Evolutionary conservation across 768 basidiomycete genomes (phyloP).

Genomic region (Tephrocybe sp.): DNA sequence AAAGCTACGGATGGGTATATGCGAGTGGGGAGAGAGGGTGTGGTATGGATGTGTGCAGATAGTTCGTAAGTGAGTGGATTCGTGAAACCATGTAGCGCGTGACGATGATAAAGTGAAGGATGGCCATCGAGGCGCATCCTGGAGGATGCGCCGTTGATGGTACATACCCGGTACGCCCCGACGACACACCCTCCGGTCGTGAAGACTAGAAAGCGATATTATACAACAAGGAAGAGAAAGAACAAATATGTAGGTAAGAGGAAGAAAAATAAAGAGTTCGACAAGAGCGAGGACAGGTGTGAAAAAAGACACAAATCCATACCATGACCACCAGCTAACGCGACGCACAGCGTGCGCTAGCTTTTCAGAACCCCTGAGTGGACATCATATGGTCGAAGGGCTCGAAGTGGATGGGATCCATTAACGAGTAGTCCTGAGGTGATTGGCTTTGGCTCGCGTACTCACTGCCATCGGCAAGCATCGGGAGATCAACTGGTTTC

Average conservation of each 20-base stretch:
- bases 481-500: slow-evolving; percentile 27
- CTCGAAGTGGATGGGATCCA: slow-evolving; percentile 25
- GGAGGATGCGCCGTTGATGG: slow-evolving; percentile 25
- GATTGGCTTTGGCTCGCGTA: slow-evolving; percentile 23
- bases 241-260: neutral
- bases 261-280: neutral
- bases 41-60: slow-evolving; percentile 12
- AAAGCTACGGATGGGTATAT: slow-evolving; percentile 6
- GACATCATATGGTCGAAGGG: slow-evolving; percentile 44
- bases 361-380: slow-evolving; percentile 22
- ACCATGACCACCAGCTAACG: slow-evolving; percentile 26
- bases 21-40: neutral
- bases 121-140: slow-evolving; percentile 39
- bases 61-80: no score
- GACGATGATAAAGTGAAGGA: slow-evolving; percentile 18
- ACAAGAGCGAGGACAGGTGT: slow-evolving; percentile 9
- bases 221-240: slow-evolving; percentile 24
- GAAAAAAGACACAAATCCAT: slow-evolving; percentile 27
- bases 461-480: slow-evolving; percentile 15
- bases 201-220: slow-evolving; percentile 24
- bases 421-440: slow-evolving; percentile 30
- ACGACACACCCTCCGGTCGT: slow-evolving; percentile 28
- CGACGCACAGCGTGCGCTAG: slow-evolving; percentile 34
- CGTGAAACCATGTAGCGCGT: slow-evolving; percentile 17
- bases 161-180: slow-evolving; percentile 33